A percentile compares a stretch with the other conserved stretches of the same genome.
Evolutionary conservation across 192 early-diverging fungal species (phyloP).

Genomic region (Coemansia sp.): DNA sequence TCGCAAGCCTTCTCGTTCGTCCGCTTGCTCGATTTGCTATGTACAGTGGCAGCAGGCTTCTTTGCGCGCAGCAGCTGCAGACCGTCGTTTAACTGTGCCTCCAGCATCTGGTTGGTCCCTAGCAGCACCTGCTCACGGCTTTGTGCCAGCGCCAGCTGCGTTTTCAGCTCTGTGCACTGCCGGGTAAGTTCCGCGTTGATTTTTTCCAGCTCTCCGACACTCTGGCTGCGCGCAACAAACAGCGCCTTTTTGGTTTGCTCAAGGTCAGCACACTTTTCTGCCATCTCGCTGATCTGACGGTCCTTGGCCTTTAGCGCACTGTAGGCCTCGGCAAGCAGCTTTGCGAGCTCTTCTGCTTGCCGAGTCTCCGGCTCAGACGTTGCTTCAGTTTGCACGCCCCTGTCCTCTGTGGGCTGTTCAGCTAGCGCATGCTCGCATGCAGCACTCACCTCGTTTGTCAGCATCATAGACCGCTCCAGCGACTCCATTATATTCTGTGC

Average conservation of each 20-base stretch:
- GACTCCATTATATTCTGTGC: constrained; percentile 14
- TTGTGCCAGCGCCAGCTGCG: constrained; percentile 2
- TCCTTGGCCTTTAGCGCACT: no score
- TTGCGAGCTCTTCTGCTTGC: no score
- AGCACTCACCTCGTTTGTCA: constrained; percentile 20
- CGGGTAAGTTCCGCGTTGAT: neutral
- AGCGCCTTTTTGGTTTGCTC: constrained; percentile 1
- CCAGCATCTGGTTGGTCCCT: constrained; percentile 17
- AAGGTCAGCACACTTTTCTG: constrained; percentile 8
- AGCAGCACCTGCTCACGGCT: constrained; percentile 22
- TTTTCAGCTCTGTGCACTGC: neutral
- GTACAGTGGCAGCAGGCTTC: neutral
- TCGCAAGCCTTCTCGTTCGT: no score
- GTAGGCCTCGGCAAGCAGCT: no score
- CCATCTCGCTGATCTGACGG: neutral
- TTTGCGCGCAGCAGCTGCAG: constrained; percentile 7
- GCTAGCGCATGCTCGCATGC: neutral
- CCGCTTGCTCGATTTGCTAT: no score
- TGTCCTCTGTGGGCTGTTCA: neutral
- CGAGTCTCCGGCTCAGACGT: no score
- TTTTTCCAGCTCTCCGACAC: constrained; percentile 6
- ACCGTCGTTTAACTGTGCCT: constrained; percentile 20
- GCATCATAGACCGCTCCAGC: constrained; percentile 20
- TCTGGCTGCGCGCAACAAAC: neutral
- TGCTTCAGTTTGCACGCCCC: no score